Percentiles rank a stretch among this genome's conserved stretches.
phyloP scores from a whole-genome alignment of 352 stramenopile species.

The Pythium grandisporangium region DNA sequence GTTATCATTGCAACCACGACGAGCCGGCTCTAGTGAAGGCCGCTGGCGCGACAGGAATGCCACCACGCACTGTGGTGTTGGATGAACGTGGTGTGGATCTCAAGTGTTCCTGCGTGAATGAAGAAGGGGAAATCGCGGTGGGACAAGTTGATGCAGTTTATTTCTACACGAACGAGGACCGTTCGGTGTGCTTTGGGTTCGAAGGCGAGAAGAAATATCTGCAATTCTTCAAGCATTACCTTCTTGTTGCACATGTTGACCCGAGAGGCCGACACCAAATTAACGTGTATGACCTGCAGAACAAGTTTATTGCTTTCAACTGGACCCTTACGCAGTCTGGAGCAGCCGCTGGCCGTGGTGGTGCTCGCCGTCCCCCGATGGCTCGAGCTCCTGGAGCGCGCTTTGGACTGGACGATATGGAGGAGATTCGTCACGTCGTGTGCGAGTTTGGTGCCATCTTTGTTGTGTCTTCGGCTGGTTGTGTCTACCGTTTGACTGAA shows the following conservation, averaged over 20 bases:
- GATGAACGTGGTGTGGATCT: constrained; percentile 77
- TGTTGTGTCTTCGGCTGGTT: constrained; percentile 74
- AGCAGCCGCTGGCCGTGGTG: background rate
- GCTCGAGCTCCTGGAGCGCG: constrained; percentile 39
- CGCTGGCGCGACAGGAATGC: constrained; percentile 41
- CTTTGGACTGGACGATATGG: constrained; percentile 79
- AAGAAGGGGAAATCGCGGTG: constrained; percentile 77
- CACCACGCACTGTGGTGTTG: constrained; percentile 62
- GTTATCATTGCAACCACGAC: constrained; percentile 80
- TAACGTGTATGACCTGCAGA: constrained; percentile 89
- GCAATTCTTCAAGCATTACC: constrained; percentile 85
- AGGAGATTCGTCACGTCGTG: constrained; percentile 81
- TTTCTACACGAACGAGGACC: constrained; percentile 86
- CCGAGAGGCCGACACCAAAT: constrained; percentile 74
- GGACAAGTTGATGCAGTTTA: constrained; percentile 83
- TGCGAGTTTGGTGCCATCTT: constrained; percentile 85
- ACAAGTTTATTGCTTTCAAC: constrained; percentile 92
- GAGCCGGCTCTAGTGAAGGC: constrained; percentile 69
- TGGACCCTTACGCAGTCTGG: constrained; percentile 63
- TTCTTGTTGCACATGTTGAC: constrained; percentile 77
- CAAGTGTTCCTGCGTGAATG: constrained; percentile 77
- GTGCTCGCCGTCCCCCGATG: background rate
- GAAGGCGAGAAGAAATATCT: constrained; percentile 84
- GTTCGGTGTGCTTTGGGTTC: constrained; percentile 82
- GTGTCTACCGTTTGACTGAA: constrained; percentile 91